Percentiles rank a stretch among this genome's conserved stretches.
phyloP scores from a whole-genome alignment of 2,329 filamentous ascomycete genomes.

The Penicillium polonicum region DNA sequence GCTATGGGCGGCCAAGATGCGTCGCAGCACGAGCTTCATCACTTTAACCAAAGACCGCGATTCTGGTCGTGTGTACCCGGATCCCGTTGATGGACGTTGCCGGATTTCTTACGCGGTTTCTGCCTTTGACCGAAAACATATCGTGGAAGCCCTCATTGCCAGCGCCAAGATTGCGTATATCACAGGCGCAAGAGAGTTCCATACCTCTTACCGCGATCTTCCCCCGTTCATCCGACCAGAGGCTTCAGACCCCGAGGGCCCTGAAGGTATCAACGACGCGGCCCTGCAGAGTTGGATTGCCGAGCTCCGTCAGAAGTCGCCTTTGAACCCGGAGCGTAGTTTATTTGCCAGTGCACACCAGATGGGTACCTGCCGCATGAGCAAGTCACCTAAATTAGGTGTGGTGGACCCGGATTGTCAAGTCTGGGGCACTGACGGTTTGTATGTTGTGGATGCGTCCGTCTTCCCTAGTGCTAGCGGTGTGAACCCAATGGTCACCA shows the following conservation, averaged over 20 bases:
- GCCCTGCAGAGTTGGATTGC: slow-evolving; percentile 57
- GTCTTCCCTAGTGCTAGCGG: slow-evolving; percentile 53
- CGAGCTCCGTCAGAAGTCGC: slow-evolving; percentile 46
- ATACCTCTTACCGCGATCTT: slow-evolving; percentile 61
- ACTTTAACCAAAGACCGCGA: slow-evolving; percentile 73
- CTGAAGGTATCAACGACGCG: slow-evolving; percentile 53
- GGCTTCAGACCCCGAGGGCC: slow-evolving; percentile 21
- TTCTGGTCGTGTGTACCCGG: slow-evolving; percentile 69
- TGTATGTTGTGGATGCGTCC: slow-evolving; percentile 52
- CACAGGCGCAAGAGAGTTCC: slow-evolving; percentile 77
- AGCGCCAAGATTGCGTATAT: slow-evolving; percentile 75
- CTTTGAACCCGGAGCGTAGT: slow-evolving; percentile 48
- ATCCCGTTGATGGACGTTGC: slow-evolving; percentile 64
- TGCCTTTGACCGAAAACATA: slow-evolving; percentile 68
- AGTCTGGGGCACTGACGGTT: slow-evolving; percentile 48
- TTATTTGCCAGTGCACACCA: slow-evolving; percentile 50
- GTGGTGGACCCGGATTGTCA: slow-evolving; percentile 48
- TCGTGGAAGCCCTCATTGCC: slow-evolving; percentile 69
- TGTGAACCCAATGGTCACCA: slow-evolving; percentile 54
- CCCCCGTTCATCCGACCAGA: slow-evolving; percentile 59
- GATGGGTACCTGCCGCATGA: slow-evolving; percentile 54
- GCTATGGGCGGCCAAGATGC: slow-evolving; percentile 65
- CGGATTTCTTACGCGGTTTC: slow-evolving; percentile 70
- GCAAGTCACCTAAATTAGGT: slow-evolving; percentile 39
- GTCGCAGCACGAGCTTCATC: slow-evolving; percentile 70